phyloP scores from a whole-genome alignment of 371 early-diverging fungal genomes.

The Mucor ambiguus region DNA sequence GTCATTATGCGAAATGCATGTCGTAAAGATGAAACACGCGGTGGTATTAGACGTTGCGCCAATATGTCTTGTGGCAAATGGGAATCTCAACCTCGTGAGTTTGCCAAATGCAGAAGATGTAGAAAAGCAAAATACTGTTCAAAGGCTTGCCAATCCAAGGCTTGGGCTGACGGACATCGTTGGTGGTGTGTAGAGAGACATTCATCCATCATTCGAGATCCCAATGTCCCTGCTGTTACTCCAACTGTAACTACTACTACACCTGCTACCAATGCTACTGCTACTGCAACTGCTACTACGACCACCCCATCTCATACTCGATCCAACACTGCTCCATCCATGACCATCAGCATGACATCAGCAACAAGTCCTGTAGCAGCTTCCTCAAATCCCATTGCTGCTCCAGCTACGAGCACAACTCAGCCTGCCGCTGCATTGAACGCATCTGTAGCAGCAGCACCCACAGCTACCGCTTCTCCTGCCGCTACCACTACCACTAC shows the following conservation, averaged over 20 bases:
- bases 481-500: background rate
- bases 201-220: conserved; percentile 11
- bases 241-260: background rate
- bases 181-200: conserved; percentile 79
- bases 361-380: background rate
- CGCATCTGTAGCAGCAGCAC: background rate
- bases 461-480: background rate
- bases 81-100: conserved; percentile 73
- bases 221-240: background rate
- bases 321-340: too few species aligned
- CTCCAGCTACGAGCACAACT: background rate
- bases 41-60: conserved; percentile 74
- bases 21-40: conserved; percentile 71
- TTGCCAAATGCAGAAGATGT: conserved; percentile 81
- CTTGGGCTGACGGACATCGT: conserved; percentile 80
- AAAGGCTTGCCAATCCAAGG: conserved; percentile 72
- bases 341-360: background rate
- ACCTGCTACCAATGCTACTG: background rate
- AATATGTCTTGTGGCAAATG: conserved; percentile 74
- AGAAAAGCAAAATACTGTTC: conserved; percentile 82
- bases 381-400: background rate
- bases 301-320: background rate
- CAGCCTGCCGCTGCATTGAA: too few species aligned
- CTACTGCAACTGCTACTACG: background rate
- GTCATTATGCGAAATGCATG: conserved; percentile 83